Evolutionary conservation across 306 rosid species (phyloP).

Genomic region (Castanea sativa): DNA sequence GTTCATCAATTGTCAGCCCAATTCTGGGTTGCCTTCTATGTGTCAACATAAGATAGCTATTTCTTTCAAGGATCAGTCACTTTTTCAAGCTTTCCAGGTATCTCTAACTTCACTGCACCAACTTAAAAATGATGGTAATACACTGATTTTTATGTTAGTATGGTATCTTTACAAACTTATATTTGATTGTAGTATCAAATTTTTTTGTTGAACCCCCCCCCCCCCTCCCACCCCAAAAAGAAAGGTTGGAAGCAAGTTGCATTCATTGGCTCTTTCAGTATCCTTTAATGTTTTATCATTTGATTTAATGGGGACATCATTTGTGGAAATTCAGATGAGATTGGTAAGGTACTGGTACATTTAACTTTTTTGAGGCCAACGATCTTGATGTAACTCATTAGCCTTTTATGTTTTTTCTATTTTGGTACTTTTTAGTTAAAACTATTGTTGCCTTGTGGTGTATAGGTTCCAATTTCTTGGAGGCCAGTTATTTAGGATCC

Average conservation of each 20-base stretch:
- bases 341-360: conserved; percentile 43
- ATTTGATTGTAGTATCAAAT: too few relatives aligned
- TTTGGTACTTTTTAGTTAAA: conserved; percentile 16
- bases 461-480: conserved; percentile 40
- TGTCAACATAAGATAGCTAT: too few relatives aligned
- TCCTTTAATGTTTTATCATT: conserved; percentile 38
- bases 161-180: too few relatives aligned
- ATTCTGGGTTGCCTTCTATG: too few relatives aligned
- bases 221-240: not conserved
- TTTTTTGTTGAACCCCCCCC: too few relatives aligned
- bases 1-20: too few relatives aligned
- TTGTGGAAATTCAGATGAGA: conserved; percentile 48
- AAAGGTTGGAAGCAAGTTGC: conserved; percentile 49
- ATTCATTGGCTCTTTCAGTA: conserved; percentile 40
- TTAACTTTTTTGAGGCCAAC: not conserved
- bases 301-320: conserved; percentile 53
- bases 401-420: conserved; percentile 4
- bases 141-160: not conserved
- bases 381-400: not conserved
- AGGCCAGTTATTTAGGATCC: conserved; percentile 39
- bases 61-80: too few relatives aligned
- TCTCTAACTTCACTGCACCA: not conserved
- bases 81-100: too few relatives aligned
- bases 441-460: not conserved
- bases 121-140: conserved; percentile 39